Evolutionary conservation across 2,329 filamentous ascomycete species (phyloP), one percentile per base, ranked within the genome.

Genomic region (Colletotrichum sp.): DNA sequence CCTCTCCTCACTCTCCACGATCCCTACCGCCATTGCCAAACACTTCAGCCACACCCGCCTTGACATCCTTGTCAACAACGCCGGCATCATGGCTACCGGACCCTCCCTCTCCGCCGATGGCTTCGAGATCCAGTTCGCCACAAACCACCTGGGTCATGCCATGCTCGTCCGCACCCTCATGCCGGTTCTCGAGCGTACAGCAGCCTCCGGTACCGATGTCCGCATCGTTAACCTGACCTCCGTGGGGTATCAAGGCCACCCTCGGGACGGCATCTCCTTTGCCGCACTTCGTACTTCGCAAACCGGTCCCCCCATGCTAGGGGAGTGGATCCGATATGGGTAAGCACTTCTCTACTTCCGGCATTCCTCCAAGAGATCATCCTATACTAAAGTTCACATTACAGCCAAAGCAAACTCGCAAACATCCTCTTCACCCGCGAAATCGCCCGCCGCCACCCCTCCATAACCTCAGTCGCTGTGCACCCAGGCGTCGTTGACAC

Each of bases 1-100:
- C 78, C 83, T 92, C 16, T 79, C 86, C 1, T 90, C 89, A 1
- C 86, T 91, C 57, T 80, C 83, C 19, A 89, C 88, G 25, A 85
- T 91, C 78, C 66, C 29, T 13, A 5, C 30, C 30, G 71, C 36
- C 1, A 25, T 71, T 8, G 19, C 27, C 3, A n/a, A 27, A 27
- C 29, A 61, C n/a, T 77, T 72, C 82, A 49, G 39, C 32, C 75
- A 83, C 69, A 79, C 85, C 55, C 85, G 88, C n/a, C 80, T 88
- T 6, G 86, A 88, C 73, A 79, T 84, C 32, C 77, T 86, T 9
- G 79, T 82, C 19, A 79, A 77, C 39, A 80, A 81, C 69, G 81
- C 82, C 29, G 86, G 84, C 5, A 49, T 85, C 12, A 75, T 71
- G 69, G 69, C 69, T 32, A n/a, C 25, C 12, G 25, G 29, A 8